Evolutionary conservation across 129 eudicot species (phyloP), one percentile per base, ranked within the genome.

Genomic region (Dittrichia graveolens): DNA sequence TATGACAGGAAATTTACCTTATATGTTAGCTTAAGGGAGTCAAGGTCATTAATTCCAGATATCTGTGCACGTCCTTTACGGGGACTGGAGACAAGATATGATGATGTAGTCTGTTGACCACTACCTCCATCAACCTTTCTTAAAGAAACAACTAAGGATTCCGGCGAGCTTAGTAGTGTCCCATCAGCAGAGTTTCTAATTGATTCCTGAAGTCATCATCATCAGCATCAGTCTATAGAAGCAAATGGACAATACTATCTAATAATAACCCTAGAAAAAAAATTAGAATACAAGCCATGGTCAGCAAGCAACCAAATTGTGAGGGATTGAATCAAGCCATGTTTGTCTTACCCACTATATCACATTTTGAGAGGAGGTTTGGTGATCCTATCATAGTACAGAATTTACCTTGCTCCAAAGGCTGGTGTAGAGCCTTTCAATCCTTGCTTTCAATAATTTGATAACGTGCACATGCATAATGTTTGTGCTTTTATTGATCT

Each of bases 151-250:
- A 88, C 99, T 76, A 94, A 84, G 15, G 93, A 78, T 79, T 94
- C 99, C 4, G 96, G 93, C 3, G 96, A 78, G 82, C 89, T 86
- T 71, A 94, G 80, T 42, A 94, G 77, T 54, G 78, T 84, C 49
- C 84, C 85, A 84, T 94, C 99, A 69, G 96, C 90, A 79, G 99
- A 90, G 77, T 90, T 84, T 81, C 91, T 71, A 43, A 94, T 86
- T 60, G 99, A 94, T 69, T 90, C 97, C 99, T 93, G 85, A 68
- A 82, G 79, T 75, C 69, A 79, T 47, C 65, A 38, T 11, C 31
- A 41, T 64, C 70, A 49, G 53, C 52, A 49, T 75, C 39, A 65
- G 37, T 72, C 55, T 31, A 39, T 39, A 49, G 19, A 58, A 72
- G 58, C 56, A 35, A 35, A 46, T 73, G 69, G 16, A 9, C 10